phyloP scores from a whole-genome alignment of 768 basidiomycete species.

The Strobilomyces echinocephalus region DNA sequence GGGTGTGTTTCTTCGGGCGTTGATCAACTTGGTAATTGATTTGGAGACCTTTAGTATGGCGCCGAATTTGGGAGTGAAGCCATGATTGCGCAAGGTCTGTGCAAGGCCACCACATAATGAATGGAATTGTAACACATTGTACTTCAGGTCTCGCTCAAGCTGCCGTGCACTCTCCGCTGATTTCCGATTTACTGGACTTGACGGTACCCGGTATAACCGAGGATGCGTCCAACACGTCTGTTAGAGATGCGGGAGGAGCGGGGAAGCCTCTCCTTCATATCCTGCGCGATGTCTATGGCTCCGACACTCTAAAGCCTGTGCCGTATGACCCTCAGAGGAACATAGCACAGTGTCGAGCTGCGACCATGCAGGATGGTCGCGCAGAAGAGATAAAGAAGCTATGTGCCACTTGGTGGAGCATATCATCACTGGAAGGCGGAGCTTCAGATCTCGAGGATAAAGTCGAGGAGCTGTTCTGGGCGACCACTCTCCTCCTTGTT shows the following conservation, averaged over 20 bases:
- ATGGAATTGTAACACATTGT: not conserved
- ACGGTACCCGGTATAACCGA: conserved; percentile 2
- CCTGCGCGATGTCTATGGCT: conserved; percentile 47
- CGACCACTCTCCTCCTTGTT: conserved; percentile 42
- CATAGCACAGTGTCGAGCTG: conserved; percentile 33
- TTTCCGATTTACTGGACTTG: conserved; percentile 33
- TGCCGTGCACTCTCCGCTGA: conserved; percentile 35
- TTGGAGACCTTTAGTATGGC: conserved; percentile 39
- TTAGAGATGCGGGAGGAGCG: conserved; percentile 12
- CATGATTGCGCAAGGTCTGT: conserved; percentile 46
- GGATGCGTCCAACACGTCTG: not conserved
- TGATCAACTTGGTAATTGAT: not conserved
- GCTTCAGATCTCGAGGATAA: conserved; percentile 31
- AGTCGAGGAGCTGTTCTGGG: conserved; percentile 49
- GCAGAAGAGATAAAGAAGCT: conserved; percentile 44
- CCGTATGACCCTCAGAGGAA: conserved; percentile 48
- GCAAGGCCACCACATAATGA: not conserved
- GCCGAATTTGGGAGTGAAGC: conserved; percentile 48
- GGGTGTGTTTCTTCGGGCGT: conserved; percentile 35
- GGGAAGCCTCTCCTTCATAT: conserved; percentile 46
- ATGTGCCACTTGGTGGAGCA: conserved; percentile 34
- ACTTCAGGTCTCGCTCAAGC: conserved; percentile 45
- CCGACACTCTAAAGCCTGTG: conserved; percentile 43
- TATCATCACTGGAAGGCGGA: conserved; percentile 27
- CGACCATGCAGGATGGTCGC: conserved; percentile 36